A percentile compares a stretch with the other conserved stretches of the same genome.
Evolutionary conservation across 1,139 yeast species (phyloP).

Genomic region (Yamadazyma songkhlaensis): DNA sequence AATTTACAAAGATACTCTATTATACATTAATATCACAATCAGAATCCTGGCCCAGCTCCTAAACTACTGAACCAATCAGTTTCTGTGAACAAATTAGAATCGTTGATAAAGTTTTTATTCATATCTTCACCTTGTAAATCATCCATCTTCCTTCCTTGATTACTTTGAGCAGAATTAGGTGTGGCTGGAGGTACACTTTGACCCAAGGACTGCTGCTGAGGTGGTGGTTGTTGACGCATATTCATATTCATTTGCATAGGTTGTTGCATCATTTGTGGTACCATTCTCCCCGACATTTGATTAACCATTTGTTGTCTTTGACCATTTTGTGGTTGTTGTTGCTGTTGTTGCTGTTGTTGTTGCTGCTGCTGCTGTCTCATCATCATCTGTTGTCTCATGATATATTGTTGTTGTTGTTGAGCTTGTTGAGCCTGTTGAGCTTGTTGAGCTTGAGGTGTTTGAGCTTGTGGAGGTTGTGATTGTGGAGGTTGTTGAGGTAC

Average conservation of each 20-base stretch:
- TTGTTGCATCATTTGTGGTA: conserved; percentile 6
- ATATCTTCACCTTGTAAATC: conserved; percentile 4
- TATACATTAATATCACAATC: conserved; percentile 5
- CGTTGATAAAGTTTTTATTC: conserved; percentile 12
- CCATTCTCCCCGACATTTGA: conserved; percentile 5
- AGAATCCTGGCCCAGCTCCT: conserved; percentile 38
- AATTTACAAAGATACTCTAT: no score
- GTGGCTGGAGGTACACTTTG: not conserved
- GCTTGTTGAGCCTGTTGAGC: conserved; percentile 16
- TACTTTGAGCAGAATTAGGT: not conserved
- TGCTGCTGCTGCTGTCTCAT: conserved; percentile 15
- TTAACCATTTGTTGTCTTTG: conserved; percentile 6
- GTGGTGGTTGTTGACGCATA: conserved; percentile 1
- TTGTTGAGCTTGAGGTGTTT: not conserved
- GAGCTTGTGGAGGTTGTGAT: conserved; percentile 10
- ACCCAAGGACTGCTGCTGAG: not conserved
- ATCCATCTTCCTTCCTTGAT: not conserved
- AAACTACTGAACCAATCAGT: conserved; percentile 37
- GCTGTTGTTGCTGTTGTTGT: conserved; percentile 16
- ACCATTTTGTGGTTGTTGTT: conserved; percentile 9
- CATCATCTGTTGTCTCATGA: conserved; percentile 9
- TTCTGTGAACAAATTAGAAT: conserved; percentile 15
- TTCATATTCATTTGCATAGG: conserved; percentile 4
- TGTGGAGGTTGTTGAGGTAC: conserved; percentile 18
- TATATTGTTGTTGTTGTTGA: conserved; percentile 11